These are phyloP conservation scores for Gynochthodes officinalis DNA, from an alignment of 257 asterid species.

Conservation along the genomic window DNA sequence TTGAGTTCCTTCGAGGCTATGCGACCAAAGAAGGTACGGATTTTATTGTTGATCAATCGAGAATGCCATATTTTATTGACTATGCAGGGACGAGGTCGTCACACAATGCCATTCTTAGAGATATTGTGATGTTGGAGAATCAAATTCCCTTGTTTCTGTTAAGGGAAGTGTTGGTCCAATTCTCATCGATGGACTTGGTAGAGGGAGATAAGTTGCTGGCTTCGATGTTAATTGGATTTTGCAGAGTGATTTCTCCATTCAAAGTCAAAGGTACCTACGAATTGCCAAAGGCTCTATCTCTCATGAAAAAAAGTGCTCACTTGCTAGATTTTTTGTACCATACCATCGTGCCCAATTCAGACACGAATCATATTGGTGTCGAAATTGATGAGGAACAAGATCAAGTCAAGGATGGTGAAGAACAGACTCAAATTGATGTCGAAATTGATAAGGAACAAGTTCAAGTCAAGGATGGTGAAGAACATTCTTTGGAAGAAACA, in stretches of 20 bases:
- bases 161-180: conserved; percentile 41
- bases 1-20: conserved; percentile 48
- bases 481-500: conserved; percentile 1
- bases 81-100: conserved; percentile 38
- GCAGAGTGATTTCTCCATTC: conserved; percentile 45
- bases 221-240: conserved; percentile 32
- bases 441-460: conserved; percentile 11
- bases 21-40: conserved; percentile 33
- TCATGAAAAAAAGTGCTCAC: conserved; percentile 32
- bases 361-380: neutral
- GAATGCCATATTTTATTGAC: conserved; percentile 42
- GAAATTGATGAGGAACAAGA: conserved; percentile 12
- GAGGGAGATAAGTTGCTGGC: conserved; percentile 39
- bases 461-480: conserved; percentile 13
- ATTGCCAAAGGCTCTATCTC: neutral
- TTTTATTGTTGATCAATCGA: conserved; percentile 24
- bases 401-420: conserved; percentile 16
- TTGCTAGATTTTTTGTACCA: conserved; percentile 51
- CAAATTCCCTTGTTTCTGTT: conserved; percentile 57
- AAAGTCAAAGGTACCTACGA: conserved; percentile 28
- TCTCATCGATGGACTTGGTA: conserved; percentile 28
- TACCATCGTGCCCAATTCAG: conserved; percentile 35
- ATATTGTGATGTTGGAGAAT: conserved; percentile 60
- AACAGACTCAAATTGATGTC: neutral
- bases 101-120: conserved; percentile 48